These are phyloP conservation scores for Salvia rosmarinus DNA, from an alignment of 257 asterid species.

Conservation along the genomic window DNA sequence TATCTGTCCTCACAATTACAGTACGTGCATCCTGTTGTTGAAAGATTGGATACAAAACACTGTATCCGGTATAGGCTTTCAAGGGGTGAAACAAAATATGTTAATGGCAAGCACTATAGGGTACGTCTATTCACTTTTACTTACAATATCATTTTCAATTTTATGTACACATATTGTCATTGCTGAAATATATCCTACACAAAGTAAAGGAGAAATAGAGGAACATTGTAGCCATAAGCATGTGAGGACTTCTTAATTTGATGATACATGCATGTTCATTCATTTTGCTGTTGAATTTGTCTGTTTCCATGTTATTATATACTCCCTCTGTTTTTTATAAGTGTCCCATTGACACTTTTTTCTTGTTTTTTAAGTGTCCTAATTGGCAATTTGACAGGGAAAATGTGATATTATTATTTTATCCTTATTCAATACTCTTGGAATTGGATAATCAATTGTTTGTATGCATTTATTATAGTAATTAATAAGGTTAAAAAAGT, in stretches of 20 bases:
- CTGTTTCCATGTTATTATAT: background rate
- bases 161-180: conserved; percentile 2
- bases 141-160: background rate
- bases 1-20: conserved; percentile 41
- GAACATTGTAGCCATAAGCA: background rate
- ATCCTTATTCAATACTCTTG: too few species aligned
- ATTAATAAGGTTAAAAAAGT: too few species aligned
- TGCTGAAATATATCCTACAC: background rate
- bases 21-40: conserved; percentile 86
- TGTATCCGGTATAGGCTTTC: conserved; percentile 74
- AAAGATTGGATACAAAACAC: conserved; percentile 76
- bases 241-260: background rate
- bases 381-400: too few species aligned
- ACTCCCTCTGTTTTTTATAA: too few species aligned
- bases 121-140: conserved; percentile 46
- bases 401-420: too few species aligned
- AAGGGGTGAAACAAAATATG: conserved; percentile 81
- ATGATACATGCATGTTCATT: background rate
- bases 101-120: conserved; percentile 82
- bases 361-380: too few species aligned
- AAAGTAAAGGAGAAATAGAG: background rate
- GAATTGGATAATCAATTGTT: too few species aligned
- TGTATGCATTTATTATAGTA: too few species aligned
- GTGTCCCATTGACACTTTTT: too few species aligned
- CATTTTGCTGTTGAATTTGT: conserved; percentile 1